Evolutionary conservation across 495 filamentous ascomycete species (phyloP), one percentile per base, ranked within the genome.

Genomic region (Pseudomonodictys pantanalensis): DNA sequence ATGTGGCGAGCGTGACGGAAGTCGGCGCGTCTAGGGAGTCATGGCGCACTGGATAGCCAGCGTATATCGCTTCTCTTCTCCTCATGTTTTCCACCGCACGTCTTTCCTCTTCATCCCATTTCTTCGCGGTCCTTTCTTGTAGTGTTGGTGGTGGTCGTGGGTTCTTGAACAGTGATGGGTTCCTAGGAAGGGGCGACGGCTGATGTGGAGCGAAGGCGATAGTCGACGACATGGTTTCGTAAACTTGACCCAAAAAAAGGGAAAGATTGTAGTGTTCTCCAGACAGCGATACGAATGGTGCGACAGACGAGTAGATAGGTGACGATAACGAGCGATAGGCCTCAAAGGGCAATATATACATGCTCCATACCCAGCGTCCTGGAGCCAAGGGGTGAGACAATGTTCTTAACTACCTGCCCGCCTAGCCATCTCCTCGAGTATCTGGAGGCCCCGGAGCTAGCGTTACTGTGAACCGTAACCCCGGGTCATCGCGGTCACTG

Each of bases 61-160:
- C 20, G n/a, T 3, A 35, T 20, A 52, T 39, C 9, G 32, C 41
- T 5, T 63, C 53, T 28, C 58, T 26, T 32, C 44, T 56, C 42
- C 44, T 60, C 18, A 55, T 54, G 22, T 47, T 56, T 20, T 62
- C 59, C 15, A 55, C 22, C 11, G 59, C 64, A 23, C 48, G 32
- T 38, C 33, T 54, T 47, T 67, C 64, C 18, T 67, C 59, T 47
- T 67, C 59, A 32, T 67, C 58, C 64, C 58, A 59, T 1, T 60
- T 18, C 25, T 60, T 58, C 12, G 29, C 54, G 1, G 64, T 62
- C 4, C 45, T 47, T 11, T 20, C 18, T 24, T 53, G 58, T 51
- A 48, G 48, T n/a, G 29, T 53, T 23, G 58, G 48, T n/a, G 64
- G 49, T 11, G 46, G 12, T 22, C 58, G 33, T 52, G 47, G 43